Percentiles rank a stretch among this genome's conserved stretches.
phyloP scores from a whole-genome alignment of 2,329 filamentous ascomycete species.

The Eurotiales sp. region DNA sequence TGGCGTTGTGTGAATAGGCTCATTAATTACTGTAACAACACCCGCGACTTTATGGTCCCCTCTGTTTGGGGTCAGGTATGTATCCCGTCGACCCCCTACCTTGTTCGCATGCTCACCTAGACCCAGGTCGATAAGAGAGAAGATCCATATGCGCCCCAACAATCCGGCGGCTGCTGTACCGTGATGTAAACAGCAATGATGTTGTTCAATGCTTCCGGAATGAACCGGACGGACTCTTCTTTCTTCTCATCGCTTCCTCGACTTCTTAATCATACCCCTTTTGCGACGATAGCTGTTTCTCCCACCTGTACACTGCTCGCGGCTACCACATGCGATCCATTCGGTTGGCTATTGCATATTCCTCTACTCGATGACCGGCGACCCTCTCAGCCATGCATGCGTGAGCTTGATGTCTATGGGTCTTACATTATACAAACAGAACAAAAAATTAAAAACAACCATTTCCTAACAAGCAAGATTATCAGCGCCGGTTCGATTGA shows the following conservation, averaged over 20 bases:
- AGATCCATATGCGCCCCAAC: constrained; percentile 96
- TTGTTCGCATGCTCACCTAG: constrained; percentile 3
- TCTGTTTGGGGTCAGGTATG: constrained; percentile 84
- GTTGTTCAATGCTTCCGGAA: too few species aligned
- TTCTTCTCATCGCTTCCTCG: constrained; percentile 8
- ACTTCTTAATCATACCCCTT: constrained; percentile 12
- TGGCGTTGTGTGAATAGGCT: constrained; percentile 56
- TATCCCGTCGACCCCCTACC: background rate
- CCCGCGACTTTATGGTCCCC: constrained; percentile 97
- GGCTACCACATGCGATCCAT: constrained; percentile 12
- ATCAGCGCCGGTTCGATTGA: constrained; percentile 10
- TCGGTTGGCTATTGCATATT: constrained; percentile 13
- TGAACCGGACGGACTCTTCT: constrained; percentile 7
- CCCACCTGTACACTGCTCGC: constrained; percentile 12
- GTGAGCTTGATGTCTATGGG: constrained; percentile 5
- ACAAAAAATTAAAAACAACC: background rate
- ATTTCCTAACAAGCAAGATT: too few species aligned
- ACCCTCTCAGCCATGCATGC: constrained; percentile 1
- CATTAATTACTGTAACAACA: constrained; percentile 97
- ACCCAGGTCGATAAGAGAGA: constrained; percentile 83
- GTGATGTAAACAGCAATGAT: constrained; percentile 70
- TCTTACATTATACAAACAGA: background rate
- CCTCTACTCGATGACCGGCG: constrained; percentile 8
- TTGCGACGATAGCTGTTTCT: constrained; percentile 11
- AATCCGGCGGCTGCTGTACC: constrained; percentile 86